Evolutionary conservation across 305 asterid genomes (phyloP).

Genomic region (Solanum aculeatissimum): DNA sequence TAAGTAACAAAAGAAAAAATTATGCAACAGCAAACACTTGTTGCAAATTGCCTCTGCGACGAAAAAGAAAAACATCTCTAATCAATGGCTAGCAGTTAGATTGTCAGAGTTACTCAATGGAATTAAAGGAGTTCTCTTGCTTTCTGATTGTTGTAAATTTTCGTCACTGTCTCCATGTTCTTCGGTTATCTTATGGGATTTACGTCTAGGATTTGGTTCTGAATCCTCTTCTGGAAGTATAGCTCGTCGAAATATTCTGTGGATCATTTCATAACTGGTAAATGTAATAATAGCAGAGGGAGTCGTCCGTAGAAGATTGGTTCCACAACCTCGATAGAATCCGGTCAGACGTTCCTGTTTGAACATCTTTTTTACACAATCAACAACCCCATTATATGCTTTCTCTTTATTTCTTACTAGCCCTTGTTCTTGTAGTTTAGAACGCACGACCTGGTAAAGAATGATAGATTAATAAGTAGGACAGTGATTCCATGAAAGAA

Average conservation of each 20-base stretch:
- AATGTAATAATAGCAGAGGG: constrained; percentile 94
- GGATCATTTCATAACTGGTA: constrained; percentile 85
- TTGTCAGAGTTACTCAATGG: constrained; percentile 38
- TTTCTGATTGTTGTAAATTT: constrained; percentile 21
- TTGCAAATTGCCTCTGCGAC: neutral
- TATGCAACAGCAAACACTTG: neutral
- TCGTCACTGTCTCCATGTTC: constrained; percentile 8
- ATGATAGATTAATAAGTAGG: neutral
- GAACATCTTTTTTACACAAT: constrained; percentile 60
- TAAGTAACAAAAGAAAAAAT: neutral
- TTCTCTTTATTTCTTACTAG: constrained; percentile 35
- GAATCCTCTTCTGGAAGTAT: constrained; percentile 43
- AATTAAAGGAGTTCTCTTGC: constrained; percentile 32
- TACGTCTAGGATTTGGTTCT: constrained; percentile 17
- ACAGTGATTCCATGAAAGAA: neutral
- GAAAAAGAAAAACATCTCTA: neutral
- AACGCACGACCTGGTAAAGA: constrained; percentile 69
- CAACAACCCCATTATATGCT: constrained; percentile 62
- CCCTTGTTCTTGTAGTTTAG: constrained; percentile 96
- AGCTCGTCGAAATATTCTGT: constrained; percentile 36
- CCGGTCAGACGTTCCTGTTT: constrained; percentile 62
- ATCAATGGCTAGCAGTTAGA: constrained; percentile 27
- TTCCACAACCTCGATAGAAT: constrained; percentile 92
- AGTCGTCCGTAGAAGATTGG: constrained; percentile 86
- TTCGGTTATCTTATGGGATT: constrained; percentile 18